A percentile compares a stretch with the other conserved stretches of the same genome.
phyloP scores from a whole-genome alignment of 495 filamentous ascomycete species.

The Oidiodendron maius region DNA sequence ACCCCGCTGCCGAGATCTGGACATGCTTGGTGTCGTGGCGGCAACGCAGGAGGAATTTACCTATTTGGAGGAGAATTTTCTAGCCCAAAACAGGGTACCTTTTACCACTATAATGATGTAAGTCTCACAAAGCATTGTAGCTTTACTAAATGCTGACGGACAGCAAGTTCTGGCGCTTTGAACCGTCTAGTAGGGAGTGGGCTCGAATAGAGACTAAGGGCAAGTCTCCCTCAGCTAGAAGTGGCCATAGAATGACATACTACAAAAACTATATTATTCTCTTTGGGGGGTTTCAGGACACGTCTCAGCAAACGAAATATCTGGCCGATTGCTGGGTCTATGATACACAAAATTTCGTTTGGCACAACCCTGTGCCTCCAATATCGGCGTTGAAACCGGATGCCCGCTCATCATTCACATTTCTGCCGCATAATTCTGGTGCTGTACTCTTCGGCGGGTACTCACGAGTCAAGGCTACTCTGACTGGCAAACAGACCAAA shows the following conservation, averaged over 20 bases:
- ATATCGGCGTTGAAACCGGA: conserved; percentile 80
- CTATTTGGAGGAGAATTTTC: conserved; percentile 80
- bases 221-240: conserved; percentile 81
- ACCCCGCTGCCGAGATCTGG: conserved; percentile 86
- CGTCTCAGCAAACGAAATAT: conserved; percentile 87
- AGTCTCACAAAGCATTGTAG: not conserved
- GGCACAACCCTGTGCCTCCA: conserved; percentile 67
- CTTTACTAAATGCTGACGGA: not conserved
- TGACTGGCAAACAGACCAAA: conserved; percentile 52
- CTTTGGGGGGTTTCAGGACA: conserved; percentile 91
- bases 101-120: conserved; percentile 93
- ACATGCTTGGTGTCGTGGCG: conserved; percentile 86
- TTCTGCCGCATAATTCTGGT: conserved; percentile 83
- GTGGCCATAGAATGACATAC: conserved; percentile 91
- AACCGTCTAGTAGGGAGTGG: conserved; percentile 81
- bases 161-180: conserved; percentile 77
- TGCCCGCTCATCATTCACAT: conserved; percentile 80
- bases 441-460: conserved; percentile 91
- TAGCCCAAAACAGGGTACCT: conserved; percentile 91
- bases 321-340: conserved; percentile 63
- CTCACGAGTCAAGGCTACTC: conserved; percentile 72
- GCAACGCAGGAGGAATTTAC: conserved; percentile 74
- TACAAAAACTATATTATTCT: conserved; percentile 79
- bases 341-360: conserved; percentile 63
- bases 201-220: conserved; percentile 80